Conservation (phyloP, 768 basidiomycete genomes). For the Collybiopsis luxurians region DNA sequence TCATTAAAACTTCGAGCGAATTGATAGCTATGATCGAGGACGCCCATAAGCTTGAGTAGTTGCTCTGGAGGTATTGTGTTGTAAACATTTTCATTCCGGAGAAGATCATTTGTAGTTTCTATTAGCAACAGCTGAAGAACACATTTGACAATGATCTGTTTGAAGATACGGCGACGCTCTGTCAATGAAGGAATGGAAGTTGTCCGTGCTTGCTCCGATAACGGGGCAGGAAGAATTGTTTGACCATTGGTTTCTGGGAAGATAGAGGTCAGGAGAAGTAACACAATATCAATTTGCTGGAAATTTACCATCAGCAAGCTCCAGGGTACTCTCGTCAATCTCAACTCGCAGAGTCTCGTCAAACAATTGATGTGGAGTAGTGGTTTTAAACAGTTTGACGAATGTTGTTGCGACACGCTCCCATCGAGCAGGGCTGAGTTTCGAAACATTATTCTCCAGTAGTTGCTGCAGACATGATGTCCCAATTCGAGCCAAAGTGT, state of each 20-base stretch:
- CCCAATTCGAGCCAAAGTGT: slow-evolving; percentile 95
- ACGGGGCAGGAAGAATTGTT: slow-evolving; percentile 81
- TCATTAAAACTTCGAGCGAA: slow-evolving; percentile 98
- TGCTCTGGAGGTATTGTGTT: slow-evolving; percentile 92
- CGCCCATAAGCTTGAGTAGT: slow-evolving; percentile 89
- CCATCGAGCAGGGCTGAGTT: slow-evolving; percentile 84
- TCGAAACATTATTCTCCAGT: slow-evolving; percentile 87
- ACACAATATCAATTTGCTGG: not conserved
- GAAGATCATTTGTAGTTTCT: slow-evolving; percentile 93
- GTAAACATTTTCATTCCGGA: slow-evolving; percentile 92
- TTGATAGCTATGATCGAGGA: slow-evolving; percentile 95
- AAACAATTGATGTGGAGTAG: slow-evolving; percentile 95
- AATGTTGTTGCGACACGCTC: slow-evolving; percentile 91
- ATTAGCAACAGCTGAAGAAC: slow-evolving; percentile 95
- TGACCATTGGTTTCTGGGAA: slow-evolving; percentile 58
- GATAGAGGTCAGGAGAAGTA: not conserved
- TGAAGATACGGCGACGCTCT: slow-evolving; percentile 86
- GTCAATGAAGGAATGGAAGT: slow-evolving; percentile 53
- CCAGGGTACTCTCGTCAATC: slow-evolving; percentile 58
- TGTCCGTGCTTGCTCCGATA: slow-evolving; percentile 58
- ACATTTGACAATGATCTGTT: slow-evolving; percentile 99
- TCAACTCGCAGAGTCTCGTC: slow-evolving; percentile 89
- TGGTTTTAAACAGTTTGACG: slow-evolving; percentile 94
- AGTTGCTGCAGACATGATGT: slow-evolving; percentile 97
- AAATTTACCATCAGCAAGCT: slow-evolving; percentile 43